These are phyloP conservation scores for Phytophthora crassamura DNA, from an alignment of 352 stramenopile species.

Conservation along the genomic window DNA sequence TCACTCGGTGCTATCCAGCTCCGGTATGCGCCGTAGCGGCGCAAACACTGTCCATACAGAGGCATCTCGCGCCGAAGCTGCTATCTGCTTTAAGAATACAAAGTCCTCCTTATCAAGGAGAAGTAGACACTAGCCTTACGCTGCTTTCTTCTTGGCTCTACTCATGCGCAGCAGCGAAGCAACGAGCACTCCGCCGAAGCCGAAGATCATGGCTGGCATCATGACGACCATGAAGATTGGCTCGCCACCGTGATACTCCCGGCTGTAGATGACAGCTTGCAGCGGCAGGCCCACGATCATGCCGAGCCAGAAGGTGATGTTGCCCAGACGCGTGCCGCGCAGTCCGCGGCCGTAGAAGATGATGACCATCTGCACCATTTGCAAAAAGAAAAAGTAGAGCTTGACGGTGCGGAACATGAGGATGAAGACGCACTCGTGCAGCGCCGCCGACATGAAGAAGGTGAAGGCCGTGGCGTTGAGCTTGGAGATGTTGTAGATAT, in stretches of 20 bases:
- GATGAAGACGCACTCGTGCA: conserved; percentile 96
- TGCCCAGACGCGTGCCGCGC: conserved; percentile 77
- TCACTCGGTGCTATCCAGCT: conserved; percentile 29
- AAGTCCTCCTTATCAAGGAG: no score
- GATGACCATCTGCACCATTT: conserved; percentile 95
- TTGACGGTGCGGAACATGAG: conserved; percentile 95
- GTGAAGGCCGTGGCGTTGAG: conserved; percentile 85
- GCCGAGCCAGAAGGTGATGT: conserved; percentile 82
- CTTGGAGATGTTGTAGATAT: conserved; percentile 75
- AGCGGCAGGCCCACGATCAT: conserved; percentile 80
- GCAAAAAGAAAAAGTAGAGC: conserved; percentile 94
- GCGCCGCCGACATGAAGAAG: conserved; percentile 95
- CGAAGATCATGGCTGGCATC: conserved; percentile 76
- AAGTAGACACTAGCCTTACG: conserved; percentile 1
- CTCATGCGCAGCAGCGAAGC: conserved; percentile 58
- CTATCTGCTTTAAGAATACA: conserved; percentile 4
- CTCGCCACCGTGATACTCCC: conserved; percentile 80
- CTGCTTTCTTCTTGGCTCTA: conserved; percentile 34
- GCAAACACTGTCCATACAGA: not conserved
- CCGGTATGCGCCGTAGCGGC: conserved; percentile 16
- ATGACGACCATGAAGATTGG: conserved; percentile 84
- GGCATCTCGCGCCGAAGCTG: not conserved
- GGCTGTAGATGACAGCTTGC: conserved; percentile 83
- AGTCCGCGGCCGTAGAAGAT: conserved; percentile 83
- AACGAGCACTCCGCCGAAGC: conserved; percentile 57